A percentile compares a stretch with the other conserved stretches of the same genome.
Evolutionary conservation across 768 basidiomycete species (phyloP).

Genomic region (Postia placenta): DNA sequence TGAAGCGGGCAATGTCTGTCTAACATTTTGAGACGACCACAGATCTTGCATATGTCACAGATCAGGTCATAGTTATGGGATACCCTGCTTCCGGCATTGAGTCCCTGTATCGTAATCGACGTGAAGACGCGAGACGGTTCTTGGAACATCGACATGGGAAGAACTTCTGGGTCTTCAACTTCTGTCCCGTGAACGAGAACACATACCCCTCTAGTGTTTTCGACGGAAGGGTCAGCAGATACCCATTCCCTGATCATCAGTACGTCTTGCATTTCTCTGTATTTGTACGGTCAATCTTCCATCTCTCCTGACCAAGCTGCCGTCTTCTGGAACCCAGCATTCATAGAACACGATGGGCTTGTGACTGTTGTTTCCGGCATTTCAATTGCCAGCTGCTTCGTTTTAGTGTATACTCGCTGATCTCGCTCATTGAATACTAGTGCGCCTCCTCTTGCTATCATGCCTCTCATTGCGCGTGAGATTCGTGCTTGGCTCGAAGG

Average conservation of each 20-base stretch:
- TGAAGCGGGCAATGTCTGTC: constrained; percentile 1
- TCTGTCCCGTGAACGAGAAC: constrained; percentile 79
- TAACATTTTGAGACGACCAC: neutral
- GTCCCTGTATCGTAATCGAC: constrained; percentile 71
- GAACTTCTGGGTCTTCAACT: constrained; percentile 86
- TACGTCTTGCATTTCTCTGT: constrained; percentile 31
- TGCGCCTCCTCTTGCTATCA: constrained; percentile 70
- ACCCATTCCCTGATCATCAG: constrained; percentile 91
- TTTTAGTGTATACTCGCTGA: no score
- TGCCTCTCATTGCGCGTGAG: constrained; percentile 69
- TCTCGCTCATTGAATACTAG: no score
- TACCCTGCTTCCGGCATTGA: constrained; percentile 80
- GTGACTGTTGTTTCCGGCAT: no score
- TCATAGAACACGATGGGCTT: no score
- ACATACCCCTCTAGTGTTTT: constrained; percentile 68
- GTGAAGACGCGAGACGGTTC: constrained; percentile 72
- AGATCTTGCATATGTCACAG: constrained; percentile 68
- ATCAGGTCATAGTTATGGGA: constrained; percentile 74
- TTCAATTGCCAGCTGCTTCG: no score
- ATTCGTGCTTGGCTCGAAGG: constrained; percentile 68
- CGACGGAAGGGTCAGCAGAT: constrained; percentile 69
- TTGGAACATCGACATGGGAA: constrained; percentile 66
- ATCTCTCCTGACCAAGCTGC: no score
- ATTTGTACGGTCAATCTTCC: no score
- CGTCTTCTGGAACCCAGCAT: no score